Evolutionary conservation across 345 rosid species (phyloP), one percentile per base, ranked within the genome.

Genomic region (Adansonia digitata): DNA sequence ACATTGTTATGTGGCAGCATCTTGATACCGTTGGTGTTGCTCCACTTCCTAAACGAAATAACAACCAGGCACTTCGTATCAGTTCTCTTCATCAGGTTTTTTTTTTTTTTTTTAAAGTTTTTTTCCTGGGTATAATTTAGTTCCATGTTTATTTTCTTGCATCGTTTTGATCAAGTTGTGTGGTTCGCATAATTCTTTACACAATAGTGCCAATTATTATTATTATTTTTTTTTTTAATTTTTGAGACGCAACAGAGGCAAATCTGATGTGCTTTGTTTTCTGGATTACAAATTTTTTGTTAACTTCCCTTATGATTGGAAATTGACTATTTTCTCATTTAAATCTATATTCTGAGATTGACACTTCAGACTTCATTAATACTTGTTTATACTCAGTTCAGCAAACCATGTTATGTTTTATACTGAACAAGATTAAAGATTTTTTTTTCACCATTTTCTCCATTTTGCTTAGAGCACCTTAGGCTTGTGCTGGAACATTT

Each of bases 11-110:
- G 52, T 73, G 66, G 64, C 90, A 94, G 97, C 97, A 94, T 83
- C 90, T 94, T 35, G 94, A 92, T 79, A 78, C 92, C 14, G 79
- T 94, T n/a, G 92, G 92, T 79, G 85, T 91, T 80, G 92, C 94
- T 87, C 81, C 92, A 27, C 98, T 94, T 75, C 97, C 92, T 69
- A 94, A 91, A 81, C 82, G 98, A 73, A 92, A 85, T 76, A 85
- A 81, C 85, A 89, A 86, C 77, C 97, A 92, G 86, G 85, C 88
- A 26, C 91, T 92, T 59, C 95, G 97, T 76, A 88, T 90, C 79
- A 92, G 97, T 85, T 94, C 98, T 57, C 94, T 94, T 75, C 98
- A 94, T 86, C 97, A 94, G 98, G 98, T 94, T 75, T 73, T 61
- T 68, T 22, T 65, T 26, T 56, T 11, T 40, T 11, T 40, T 11